Base-by-base conservation (phyloP, 2,329 filamentous ascomycete genomes). In the Diaporthe sp. region DNA sequence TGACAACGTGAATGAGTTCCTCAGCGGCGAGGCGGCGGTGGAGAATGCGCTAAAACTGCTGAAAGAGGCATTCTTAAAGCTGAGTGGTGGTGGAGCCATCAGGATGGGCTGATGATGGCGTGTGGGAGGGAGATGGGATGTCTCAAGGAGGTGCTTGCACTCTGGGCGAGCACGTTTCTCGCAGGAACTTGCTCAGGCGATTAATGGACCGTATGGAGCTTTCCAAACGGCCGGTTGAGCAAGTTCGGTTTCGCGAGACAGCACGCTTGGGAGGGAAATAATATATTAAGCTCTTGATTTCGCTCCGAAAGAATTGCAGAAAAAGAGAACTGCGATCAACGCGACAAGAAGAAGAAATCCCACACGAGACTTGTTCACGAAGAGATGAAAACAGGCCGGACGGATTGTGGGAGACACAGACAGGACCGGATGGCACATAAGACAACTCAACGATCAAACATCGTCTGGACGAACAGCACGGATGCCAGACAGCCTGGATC, bases 1-100 rank as follows among this genome's bases (percentile, higher is more conserved):
- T 71, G 78, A 81, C 17, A 82, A 76, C 19, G 80, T 74, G 72
- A 83, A 82, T 58, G 71, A 78, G 55, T 77, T 78, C 52, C 80
- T 78, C 9, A 82, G 68, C 7, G 80, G 79, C 7, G 80, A 80
- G 7, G 80, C 76, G 25, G 80, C 78, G 19, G 78, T 77, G 72
- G 81, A 77, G 77, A 82, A 77, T 77, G 79, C 77, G 67, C 77
- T 74, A 28, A 77, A 72, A 38, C 33, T 61, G 25, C 68, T 71
- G 33, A 76, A 78, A 28, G 74, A 73, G 35, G 76, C 74, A 40
- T 70, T 76, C 28, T 74, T 70, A 22, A 77, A 73, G 38, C 76
- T 76, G 30, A 78, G 75, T 60, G 77, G 74, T 35, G 77, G 74
- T 77, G 77, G 77, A 71, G 78, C 75, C 77, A 78, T 78, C 35